Evolutionary conservation across 2,329 filamentous ascomycete species (phyloP), one percentile per base, ranked within the genome.

Genomic region (Bretziella fagacearum): DNA sequence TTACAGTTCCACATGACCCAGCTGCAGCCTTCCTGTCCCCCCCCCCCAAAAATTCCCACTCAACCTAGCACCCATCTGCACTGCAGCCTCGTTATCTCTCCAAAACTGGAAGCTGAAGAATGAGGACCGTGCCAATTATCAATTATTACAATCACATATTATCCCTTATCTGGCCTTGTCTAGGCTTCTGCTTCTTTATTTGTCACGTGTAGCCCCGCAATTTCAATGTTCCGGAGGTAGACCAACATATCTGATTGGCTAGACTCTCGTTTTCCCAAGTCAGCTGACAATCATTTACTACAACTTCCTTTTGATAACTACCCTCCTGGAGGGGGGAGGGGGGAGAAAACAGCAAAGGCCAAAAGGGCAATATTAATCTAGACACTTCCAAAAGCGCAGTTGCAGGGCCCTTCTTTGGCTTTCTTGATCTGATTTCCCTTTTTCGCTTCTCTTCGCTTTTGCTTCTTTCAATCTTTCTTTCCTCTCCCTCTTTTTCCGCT

Each of bases 381-480:
- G 30, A 33, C 30, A 33, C 30, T 33, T 33, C 30, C 17, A 10
- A n/a, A 5, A 10, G 6, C 11, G 27, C 27, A 29, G 6, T 13
- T 13, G 27, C 7, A 40, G 40, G 23, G 10, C 10, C 10, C 27
- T 30, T 7, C n/a, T n/a, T 11, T 11, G 27, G 27, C 27, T 30
- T 30, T 30, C 13, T 39, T 30, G 35, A 27, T 23, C 22, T 35
- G 41, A 27, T 46, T 43, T 46, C 37, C 48, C 46, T 26, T 50
- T 50, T 39, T 40, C 30, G 39, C 37, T 40, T 45, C 29, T 27
- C 17, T 29, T 40, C 44, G 27, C 23, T 41, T 33, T 20, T 8
- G 39, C 36, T 22, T 27, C 29, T 49, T 48, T 48, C 33, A 25
- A 33, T 25, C 45, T 47, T 47, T 36, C 40, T 42, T 32, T n/a